Evolutionary conservation across 2,329 filamentous ascomycete species (phyloP).

Genomic region (Geosmithia putterillii): DNA sequence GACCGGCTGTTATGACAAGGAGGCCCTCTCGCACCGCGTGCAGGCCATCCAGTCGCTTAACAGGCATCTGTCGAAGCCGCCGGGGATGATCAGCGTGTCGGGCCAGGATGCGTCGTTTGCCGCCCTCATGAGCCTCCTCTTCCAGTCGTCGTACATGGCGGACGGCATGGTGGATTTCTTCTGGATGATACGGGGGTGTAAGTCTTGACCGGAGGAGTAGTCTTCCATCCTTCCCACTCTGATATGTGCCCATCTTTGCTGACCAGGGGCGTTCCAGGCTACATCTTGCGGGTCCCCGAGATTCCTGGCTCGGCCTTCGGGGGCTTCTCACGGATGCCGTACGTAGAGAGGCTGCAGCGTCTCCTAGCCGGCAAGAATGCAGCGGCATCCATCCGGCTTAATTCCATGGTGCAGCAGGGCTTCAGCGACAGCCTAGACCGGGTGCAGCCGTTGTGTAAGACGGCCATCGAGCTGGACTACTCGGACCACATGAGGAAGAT

Average conservation of each 20-base stretch:
- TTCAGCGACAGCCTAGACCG: no score
- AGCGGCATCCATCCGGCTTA: not conserved
- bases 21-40: conserved; percentile 22
- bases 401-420: no score
- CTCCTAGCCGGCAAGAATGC: conserved; percentile 6
- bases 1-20: not conserved
- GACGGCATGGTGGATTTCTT: conserved; percentile 26
- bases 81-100: conserved; percentile 6
- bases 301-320: conserved; percentile 12
- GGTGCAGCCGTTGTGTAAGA: no score
- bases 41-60: conserved; percentile 23
- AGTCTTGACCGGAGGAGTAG: no score
- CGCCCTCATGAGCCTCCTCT: conserved; percentile 21
- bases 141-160: conserved; percentile 23
- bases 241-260: conserved; percentile 9
- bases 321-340: conserved; percentile 11
- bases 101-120: conserved; percentile 21
- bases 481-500: no score
- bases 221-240: conserved; percentile 10
- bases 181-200: conserved; percentile 23
- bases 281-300: not conserved
- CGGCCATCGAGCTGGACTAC: no score
- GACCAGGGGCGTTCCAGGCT: no score
- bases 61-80: conserved; percentile 15
- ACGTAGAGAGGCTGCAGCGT: conserved; percentile 12